A percentile compares a stretch with the other conserved stretches of the same genome.
phyloP scores from a whole-genome alignment of 352 stramenopile genomes.

The Halophytophthora batemanensis region DNA sequence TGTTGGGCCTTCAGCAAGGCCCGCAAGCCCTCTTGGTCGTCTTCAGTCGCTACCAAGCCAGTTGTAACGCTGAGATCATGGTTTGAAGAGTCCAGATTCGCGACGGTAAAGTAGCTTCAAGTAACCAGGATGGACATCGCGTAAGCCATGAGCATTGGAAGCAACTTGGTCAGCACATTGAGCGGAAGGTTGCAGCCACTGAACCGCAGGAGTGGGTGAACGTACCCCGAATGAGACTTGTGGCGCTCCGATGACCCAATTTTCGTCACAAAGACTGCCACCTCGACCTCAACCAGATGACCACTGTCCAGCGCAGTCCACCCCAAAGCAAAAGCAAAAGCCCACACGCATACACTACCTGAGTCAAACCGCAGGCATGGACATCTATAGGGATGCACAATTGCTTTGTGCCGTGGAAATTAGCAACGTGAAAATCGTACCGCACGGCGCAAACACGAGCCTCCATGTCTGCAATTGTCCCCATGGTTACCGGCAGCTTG shows the following conservation, averaged over 20 bases:
- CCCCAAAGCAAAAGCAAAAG: not conserved
- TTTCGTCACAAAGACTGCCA: conserved; percentile 15
- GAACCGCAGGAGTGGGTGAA: not conserved
- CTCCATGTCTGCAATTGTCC: conserved; percentile 45
- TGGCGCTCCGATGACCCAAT: conserved; percentile 2
- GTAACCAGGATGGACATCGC: not conserved
- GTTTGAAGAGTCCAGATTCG: conserved; percentile 27
- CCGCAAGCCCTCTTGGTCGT: conserved; percentile 24
- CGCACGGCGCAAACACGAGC: conserved; percentile 41
- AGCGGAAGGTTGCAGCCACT: not conserved
- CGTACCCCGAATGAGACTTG: conserved; percentile 15
- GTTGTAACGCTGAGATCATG: conserved; percentile 25
- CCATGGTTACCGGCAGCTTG: conserved; percentile 38
- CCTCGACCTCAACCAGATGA: conserved; percentile 25
- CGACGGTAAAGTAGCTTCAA: conserved; percentile 30
- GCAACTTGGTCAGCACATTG: conserved; percentile 11
- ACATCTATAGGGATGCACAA: not conserved
- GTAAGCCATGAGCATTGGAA: not conserved
- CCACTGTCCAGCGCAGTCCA: conserved; percentile 9
- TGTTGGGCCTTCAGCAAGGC: conserved; percentile 36
- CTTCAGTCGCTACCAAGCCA: conserved; percentile 15
- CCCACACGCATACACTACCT: not conserved
- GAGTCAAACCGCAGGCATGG: not conserved
- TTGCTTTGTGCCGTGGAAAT: too few relatives aligned
- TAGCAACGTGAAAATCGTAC: conserved; percentile 21